Conservation (phyloP, 2,329 filamentous ascomycete species). For the Chalaropsis ovoidea region DNA sequence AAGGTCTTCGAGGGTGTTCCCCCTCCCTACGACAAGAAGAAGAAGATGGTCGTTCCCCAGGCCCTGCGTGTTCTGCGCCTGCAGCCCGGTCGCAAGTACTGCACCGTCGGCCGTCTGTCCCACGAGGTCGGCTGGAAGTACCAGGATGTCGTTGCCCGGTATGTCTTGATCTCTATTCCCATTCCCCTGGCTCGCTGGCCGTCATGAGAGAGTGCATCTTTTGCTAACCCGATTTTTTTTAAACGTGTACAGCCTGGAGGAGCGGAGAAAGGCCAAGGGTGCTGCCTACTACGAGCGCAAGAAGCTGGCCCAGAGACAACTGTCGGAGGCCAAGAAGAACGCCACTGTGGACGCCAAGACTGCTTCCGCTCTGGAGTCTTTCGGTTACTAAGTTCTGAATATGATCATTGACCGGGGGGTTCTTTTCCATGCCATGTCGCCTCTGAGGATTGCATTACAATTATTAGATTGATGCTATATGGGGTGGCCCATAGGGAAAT, state of each 20-base stretch:
- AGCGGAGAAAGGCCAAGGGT: conserved; percentile 99
- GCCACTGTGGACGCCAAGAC: conserved; percentile 79
- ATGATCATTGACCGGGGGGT: conserved; percentile 20
- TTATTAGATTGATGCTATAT: conserved; percentile 10
- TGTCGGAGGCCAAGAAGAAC: conserved; percentile 86
- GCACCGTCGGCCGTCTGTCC: conserved; percentile 93
- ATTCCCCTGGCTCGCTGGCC: not conserved
- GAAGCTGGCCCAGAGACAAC: conserved; percentile 87
- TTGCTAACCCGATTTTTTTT: conserved; percentile 2
- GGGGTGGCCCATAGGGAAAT: conserved; percentile 12
- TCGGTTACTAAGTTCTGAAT: conserved; percentile 62
- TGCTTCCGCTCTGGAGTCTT: conserved; percentile 75
- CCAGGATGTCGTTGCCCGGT: conserved; percentile 98
- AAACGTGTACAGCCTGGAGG: conserved; percentile 65
- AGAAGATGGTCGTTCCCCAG: conserved; percentile 98
- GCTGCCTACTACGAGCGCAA: conserved; percentile 99
- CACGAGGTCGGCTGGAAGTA: conserved; percentile 99
- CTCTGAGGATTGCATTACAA: conserved; percentile 21
- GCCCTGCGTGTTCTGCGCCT: conserved; percentile 91
- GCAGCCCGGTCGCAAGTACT: conserved; percentile 99
- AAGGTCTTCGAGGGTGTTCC: conserved; percentile 99
- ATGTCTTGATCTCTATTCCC: conserved; percentile 37
- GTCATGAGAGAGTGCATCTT: not conserved
- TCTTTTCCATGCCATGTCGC: conserved; percentile 14
- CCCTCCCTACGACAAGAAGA: conserved; percentile 98